Percentiles rank a stretch among this genome's conserved stretches.
These are phyloP conservation scores for Paraphoma chrysanthemicola DNA, from an alignment of 2,329 filamentous ascomycete species.

Conservation along the genomic window DNA sequence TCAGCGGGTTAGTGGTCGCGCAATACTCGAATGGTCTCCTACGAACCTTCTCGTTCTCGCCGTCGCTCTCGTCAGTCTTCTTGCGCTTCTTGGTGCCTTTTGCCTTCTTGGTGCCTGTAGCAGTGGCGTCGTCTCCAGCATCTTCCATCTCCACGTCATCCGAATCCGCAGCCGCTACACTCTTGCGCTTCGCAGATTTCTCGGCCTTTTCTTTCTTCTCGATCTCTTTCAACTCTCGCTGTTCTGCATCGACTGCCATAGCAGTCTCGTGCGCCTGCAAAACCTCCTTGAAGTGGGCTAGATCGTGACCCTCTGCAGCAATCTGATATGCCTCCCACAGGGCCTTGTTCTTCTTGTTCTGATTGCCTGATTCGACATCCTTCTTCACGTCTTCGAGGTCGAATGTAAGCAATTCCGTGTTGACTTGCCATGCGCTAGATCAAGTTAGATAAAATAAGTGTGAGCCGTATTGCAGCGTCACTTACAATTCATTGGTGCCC, in stretches of 20 bases:
- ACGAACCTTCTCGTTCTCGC: slow-evolving; percentile 70
- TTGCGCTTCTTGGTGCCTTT: slow-evolving; percentile 73
- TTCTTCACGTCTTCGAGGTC: slow-evolving; percentile 75
- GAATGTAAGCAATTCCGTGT: slow-evolving; percentile 80
- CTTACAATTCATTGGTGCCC: slow-evolving; percentile 96
- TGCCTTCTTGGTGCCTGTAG: slow-evolving; percentile 42
- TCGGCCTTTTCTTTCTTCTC: slow-evolving; percentile 67
- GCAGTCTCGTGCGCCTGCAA: slow-evolving; percentile 67
- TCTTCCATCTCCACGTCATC: slow-evolving; percentile 51
- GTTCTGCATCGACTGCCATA: slow-evolving; percentile 64
- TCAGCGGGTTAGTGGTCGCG: slow-evolving; percentile 29
- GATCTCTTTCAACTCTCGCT: slow-evolving; percentile 67
- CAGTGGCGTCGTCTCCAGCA: slow-evolving; percentile 48
- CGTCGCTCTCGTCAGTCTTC: slow-evolving; percentile 69
- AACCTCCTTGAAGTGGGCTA: slow-evolving; percentile 84
- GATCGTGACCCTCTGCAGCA: slow-evolving; percentile 76
- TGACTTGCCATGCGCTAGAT: slow-evolving; percentile 85
- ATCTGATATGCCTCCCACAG: slow-evolving; percentile 81
- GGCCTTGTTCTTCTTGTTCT: slow-evolving; percentile 84
- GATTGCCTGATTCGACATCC: slow-evolving; percentile 73
- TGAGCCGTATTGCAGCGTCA: slow-evolving; percentile 29
- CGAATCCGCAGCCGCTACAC: slow-evolving; percentile 35
- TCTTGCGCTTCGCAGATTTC: slow-evolving; percentile 59
- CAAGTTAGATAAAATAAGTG: slow-evolving; percentile 6
- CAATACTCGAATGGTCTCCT: background rate